Percentiles rank a stretch among this genome's conserved stretches.
phyloP scores from a whole-genome alignment of 2,329 filamentous ascomycete genomes.

The Nigrospora sphaerica region DNA sequence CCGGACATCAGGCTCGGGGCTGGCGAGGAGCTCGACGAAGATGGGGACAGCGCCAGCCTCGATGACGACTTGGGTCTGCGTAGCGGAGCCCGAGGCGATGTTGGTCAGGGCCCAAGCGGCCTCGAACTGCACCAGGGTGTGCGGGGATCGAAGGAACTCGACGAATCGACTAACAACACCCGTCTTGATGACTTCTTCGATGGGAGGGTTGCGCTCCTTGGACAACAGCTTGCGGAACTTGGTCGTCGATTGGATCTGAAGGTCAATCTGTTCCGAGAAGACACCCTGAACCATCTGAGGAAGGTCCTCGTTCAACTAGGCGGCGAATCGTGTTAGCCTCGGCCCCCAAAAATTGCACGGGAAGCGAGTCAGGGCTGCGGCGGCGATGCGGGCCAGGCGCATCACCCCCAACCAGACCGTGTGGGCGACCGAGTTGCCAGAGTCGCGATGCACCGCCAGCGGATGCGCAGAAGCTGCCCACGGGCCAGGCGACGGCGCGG shows the following conservation, averaged over 20 bases:
- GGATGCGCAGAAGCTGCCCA: too few relatives aligned
- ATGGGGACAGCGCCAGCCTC: constrained; percentile 97
- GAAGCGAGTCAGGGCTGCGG: too few relatives aligned
- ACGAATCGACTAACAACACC: constrained; percentile 96
- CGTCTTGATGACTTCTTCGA: constrained; percentile 98
- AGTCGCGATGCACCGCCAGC: too few relatives aligned
- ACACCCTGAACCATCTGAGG: constrained; percentile 97
- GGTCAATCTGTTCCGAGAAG: constrained; percentile 97
- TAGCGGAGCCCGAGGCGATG: constrained; percentile 94
- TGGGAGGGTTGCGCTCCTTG: constrained; percentile 98
- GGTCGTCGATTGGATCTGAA: constrained; percentile 94
- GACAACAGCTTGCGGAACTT: constrained; percentile 97
- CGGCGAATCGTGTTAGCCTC: not conserved
- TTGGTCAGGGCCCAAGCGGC: constrained; percentile 98
- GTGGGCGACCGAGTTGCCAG: too few relatives aligned
- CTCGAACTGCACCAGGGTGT: constrained; percentile 98
- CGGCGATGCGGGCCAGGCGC: too few relatives aligned
- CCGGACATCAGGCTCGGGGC: constrained; percentile 93
- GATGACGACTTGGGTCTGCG: constrained; percentile 97
- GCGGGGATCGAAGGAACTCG: constrained; percentile 94
- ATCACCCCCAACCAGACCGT: too few relatives aligned
- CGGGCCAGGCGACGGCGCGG: too few relatives aligned
- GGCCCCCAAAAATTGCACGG: not conserved
- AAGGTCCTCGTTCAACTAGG: constrained; percentile 90
- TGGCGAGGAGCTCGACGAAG: constrained; percentile 91